Base-by-base conservation (phyloP, 2,329 filamentous ascomycete species). In the Alternaria sp. region DNA sequence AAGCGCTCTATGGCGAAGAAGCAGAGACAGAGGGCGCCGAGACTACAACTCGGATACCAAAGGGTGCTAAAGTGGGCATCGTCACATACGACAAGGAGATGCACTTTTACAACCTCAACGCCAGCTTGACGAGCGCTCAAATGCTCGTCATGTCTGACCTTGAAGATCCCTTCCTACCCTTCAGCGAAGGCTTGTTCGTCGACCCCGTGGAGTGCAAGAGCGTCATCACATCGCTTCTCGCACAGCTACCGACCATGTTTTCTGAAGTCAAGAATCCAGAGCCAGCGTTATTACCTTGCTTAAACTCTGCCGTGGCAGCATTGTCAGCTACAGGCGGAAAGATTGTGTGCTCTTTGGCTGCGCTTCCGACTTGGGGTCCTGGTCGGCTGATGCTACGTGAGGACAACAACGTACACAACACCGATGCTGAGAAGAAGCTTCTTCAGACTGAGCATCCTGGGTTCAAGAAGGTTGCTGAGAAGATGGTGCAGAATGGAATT, bases 101-200 rank as follows among this genome's bases (percentile, higher is more conserved):
- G 63, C 96, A 99, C 77, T 99, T 98, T 79, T 99, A 98, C 84
- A 98, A 98, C 75, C 89, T 97, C 72, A 93, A 90, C 74, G 81
- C 93, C 40, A 86, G 86, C 44, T 84, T 97, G 45, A 91, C 96
- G 59, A 90, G 93, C 81, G 93, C 96, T 10, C 96, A 99, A 77
- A 97, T 99, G 93, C 89, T 99, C 85, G 94, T 99, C 54, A 97
- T 99, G 93, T 92, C 96, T 4, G 96, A 99, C 77, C 87, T 99
- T 52, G 94, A 98, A 74, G 96, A 99, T 70, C 96, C 96, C 0
- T 99, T 99, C 78, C 89, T 98, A 15, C 94, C 96, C 3, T 85
- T 99, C 17, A 93, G 92, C 67, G 92, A 97, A 61, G 94, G 95
- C 15, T 85, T 99, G 10, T 98, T 98, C 78, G 95, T 98, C 15